Evolutionary conservation across 2,329 filamentous ascomycete species (phyloP), one percentile per base, ranked within the genome.

Genomic region (Thelonectria blattea): DNA sequence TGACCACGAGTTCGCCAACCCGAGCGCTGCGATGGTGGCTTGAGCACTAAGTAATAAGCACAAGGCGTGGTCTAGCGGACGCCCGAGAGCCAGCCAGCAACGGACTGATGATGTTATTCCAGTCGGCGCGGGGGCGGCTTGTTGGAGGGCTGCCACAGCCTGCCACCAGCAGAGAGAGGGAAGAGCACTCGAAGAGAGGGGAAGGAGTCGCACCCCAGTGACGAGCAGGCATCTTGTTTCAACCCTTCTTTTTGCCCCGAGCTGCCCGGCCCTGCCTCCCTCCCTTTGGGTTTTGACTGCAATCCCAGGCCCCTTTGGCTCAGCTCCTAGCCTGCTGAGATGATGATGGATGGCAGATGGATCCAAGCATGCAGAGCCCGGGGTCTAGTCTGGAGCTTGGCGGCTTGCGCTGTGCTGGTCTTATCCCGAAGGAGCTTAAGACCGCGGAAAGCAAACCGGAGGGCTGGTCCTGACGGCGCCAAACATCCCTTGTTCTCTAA

Each of bases 71-170:
- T 32, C 47, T 55, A 60, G 52, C 34, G 39, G 47, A 34, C 32
- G 42, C 17, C 39, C 24, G 50, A 55, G n/a, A n/a, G n/a, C n/a
- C 46, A 47, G 55, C 39, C 48, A 32, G 32, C 49, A 41, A 52
- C 34, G 53, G 52, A 59, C 51, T 48, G 67, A 69, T 69, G 67
- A 69, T 69, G 67, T 68, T 69, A 58, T 69, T 67, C 56, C 60
- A 68, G 59, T 47, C 49, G 57, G 60, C 65, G 67, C 64, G 59
- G 63, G 67, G 67, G 52, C 60, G 63, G 57, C 27, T 52, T 60
- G 52, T 24, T 24, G 22, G 32, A 55, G 30, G 22, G 52, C 47
- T 46, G 45, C 37, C 46, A 62, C 22, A 24, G 22, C 22, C 22
- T 24, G 22, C 22, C 22, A 24, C 22, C n/a, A n/a, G n/a, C n/a